Base-by-base conservation (phyloP, 2,329 filamentous ascomycete species). In the Aspergillus sp. region DNA sequence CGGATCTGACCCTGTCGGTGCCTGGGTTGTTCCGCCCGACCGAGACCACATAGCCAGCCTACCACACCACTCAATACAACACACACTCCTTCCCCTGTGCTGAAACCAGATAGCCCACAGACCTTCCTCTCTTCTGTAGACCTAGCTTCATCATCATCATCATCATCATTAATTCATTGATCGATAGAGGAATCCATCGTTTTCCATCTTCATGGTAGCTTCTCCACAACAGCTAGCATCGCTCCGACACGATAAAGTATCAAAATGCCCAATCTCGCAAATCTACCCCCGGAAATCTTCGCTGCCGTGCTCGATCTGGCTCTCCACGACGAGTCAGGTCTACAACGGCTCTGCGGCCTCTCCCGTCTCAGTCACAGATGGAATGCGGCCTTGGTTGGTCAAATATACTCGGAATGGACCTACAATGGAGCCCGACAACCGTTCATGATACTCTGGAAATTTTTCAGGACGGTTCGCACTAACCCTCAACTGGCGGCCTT, bases 351-450 rank as follows among this genome's bases (percentile, higher is more conserved):
- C 26, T 28, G 26, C 14, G 13, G 26, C 5, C 26, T 16, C n/a
- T 30, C 30, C 15, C 29, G 33, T 16, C 26, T 28, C 8, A 28
- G 11, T 15, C 26, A 14, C 14, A 28, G 14, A 28, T 28, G 26
- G 26, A 8, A 28, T 15, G 11, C 14, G 15, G 26, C 26, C 4
- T 5, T 28, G 26, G 5, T 13, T 5, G 26, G 5, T 28, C 26
- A 14, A 4, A 28, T 15, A 4, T 28, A 28, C 26, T 11, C 4
- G 4, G 26, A 28, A 15, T 30, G 34, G 37, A 24, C 29, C 11
- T 40, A 34, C 17, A 36, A 37, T 30, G 34, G 37, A 4, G 34
- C 17, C 10, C 25, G 29, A 22, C 15, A 40, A 15, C 15, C 29
- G 8, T 37, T 29, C 15, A 22, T 15, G 27, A 19, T 12, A 8